Evolutionary conservation across 768 basidiomycete species (phyloP), one percentile per base, ranked within the genome.

Genomic region (Suillus paluster): DNA sequence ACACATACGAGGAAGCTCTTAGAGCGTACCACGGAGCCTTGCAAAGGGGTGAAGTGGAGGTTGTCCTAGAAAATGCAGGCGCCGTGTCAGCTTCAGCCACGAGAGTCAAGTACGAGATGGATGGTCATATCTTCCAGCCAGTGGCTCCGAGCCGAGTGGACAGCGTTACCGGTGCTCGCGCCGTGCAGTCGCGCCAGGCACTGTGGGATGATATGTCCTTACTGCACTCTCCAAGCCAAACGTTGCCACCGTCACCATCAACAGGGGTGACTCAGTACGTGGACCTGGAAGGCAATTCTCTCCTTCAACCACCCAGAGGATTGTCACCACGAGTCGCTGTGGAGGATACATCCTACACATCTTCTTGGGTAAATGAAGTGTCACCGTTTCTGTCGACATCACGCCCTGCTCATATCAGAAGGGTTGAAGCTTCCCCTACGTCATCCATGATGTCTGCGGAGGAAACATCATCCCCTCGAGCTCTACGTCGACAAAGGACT

Each of bases 1-100:
- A 61, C 3, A 75, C 80, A 4, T 66, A 79, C 63, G 79, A 74
- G 33, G 79, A 84, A 63, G 85, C 85, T 1, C 39, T 48, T 23
- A 64, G 66, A 7, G 69, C 67, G n/a, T 77, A 73, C 57, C 65
- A 69, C 58, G 72, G 68, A 14, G 74, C 76, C 53, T 34, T 30
- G n/a, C 62, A 63, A 44, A 70, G 70, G 50, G 74, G 73, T 14
- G 72, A 77, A 50, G 69, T 75, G 52, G 58, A n/a, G 46, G 63
- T 41, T 6, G 57, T 64, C 25, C 38, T 27, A 17, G 65, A 63
- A 41, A 57, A 69, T 57, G 56, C 63, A 46, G 25, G 56, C 17
- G 41, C 45, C 30, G 50, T 34, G 8, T 41, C 49, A 38, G 56
- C 59, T 46, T 55, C 55, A 7, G 50, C 53, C 12, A n/a, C 60